phyloP scores from a whole-genome alignment of 208 protist species.

The Leishmania guyanensis region DNA sequence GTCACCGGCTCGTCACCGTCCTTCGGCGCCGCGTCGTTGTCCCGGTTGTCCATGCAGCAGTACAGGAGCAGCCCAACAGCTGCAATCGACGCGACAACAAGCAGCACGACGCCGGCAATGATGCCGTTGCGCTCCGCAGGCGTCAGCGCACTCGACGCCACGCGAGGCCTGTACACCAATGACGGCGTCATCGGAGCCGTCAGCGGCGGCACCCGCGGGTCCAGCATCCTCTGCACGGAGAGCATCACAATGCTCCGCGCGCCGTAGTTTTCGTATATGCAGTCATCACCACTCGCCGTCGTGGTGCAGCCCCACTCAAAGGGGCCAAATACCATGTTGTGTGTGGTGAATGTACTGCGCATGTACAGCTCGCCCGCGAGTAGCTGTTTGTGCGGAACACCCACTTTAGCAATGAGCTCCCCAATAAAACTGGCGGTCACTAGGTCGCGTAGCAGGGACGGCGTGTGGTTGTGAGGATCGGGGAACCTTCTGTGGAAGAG shows the following conservation, averaged over 20 bases:
- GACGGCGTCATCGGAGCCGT: conserved; percentile 27
- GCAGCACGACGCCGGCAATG: conserved; percentile 27
- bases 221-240: conserved; percentile 29
- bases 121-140: conserved; percentile 33
- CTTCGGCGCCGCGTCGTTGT: conserved; percentile 59
- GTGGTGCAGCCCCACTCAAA: conserved; percentile 7
- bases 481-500: conserved; percentile 23
- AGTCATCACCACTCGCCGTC: not conserved
- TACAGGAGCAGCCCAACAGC: too few species aligned
- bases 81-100: not conserved
- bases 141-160: conserved; percentile 9
- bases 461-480: not conserved
- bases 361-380: conserved; percentile 15
- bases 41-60: conserved; percentile 16
- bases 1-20: conserved; percentile 41
- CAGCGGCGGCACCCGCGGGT: conserved; percentile 16
- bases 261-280: conserved; percentile 47
- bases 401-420: conserved; percentile 13
- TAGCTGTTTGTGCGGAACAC: conserved; percentile 9
- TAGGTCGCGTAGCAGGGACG: not conserved
- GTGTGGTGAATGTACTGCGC: not conserved
- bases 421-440: conserved; percentile 10
- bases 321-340: not conserved
- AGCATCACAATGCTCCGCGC: conserved; percentile 35
- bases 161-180: conserved; percentile 36